Percentiles rank a stretch among this genome's conserved stretches.
These are phyloP conservation scores for Ceratocystiopsis minuta DNA, from an alignment of 2,329 filamentous ascomycete genomes.

Conservation along the genomic window DNA sequence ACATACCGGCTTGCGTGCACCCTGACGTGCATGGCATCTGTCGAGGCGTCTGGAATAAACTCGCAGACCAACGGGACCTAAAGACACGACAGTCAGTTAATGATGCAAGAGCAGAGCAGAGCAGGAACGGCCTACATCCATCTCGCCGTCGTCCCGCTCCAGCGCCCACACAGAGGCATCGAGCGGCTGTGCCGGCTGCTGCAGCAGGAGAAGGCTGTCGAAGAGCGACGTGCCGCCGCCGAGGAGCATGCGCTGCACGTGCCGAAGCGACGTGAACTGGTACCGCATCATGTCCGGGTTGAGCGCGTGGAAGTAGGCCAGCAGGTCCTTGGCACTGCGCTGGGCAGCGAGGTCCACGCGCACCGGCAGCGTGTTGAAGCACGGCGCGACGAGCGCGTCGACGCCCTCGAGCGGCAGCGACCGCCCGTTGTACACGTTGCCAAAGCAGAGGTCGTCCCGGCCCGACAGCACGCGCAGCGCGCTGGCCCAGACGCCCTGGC, in stretches of 20 bases:
- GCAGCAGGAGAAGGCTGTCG: conserved; percentile 64
- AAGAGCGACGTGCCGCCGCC: conserved; percentile 40
- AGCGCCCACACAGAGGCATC: conserved; percentile 37
- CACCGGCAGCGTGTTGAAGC: conserved; percentile 76
- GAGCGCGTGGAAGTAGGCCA: conserved; percentile 16
- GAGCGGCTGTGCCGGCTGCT: conserved; percentile 42
- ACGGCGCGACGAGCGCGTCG: conserved; percentile 64
- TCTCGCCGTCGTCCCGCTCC: conserved; percentile 38
- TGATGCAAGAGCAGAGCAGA: no score
- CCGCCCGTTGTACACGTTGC: conserved; percentile 68
- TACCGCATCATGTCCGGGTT: conserved; percentile 40
- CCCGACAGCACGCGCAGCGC: conserved; percentile 39
- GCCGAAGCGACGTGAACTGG: conserved; percentile 59
- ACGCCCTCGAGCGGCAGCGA: conserved; percentile 46
- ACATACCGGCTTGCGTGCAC: conserved; percentile 41
- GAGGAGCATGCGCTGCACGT: conserved; percentile 39
- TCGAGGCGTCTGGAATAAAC: conserved; percentile 35
- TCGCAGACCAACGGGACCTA: conserved; percentile 56
- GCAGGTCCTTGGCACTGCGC: conserved; percentile 34
- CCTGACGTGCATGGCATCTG: conserved; percentile 36
- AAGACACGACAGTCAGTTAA: neutral
- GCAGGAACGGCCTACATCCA: conserved; percentile 41
- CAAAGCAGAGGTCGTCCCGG: conserved; percentile 59
- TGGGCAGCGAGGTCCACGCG: conserved; percentile 33
- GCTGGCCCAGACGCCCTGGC: conserved; percentile 57